Conservation (phyloP, 1,284 basidiomycete species). For the Cutaneotrichosporon spelunceum region DNA sequence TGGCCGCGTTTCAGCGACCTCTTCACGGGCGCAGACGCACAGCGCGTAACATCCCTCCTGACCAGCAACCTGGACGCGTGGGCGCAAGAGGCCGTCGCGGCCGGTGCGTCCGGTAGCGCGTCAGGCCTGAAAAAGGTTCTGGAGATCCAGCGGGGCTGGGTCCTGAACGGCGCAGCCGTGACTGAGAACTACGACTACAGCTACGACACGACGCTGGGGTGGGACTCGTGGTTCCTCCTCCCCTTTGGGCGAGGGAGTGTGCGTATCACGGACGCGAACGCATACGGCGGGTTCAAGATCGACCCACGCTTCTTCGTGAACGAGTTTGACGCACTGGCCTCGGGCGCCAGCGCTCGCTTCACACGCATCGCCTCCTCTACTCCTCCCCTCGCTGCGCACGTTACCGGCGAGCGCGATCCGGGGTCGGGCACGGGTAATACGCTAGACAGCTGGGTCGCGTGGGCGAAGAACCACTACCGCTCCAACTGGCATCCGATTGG, state of each 20-base stretch:
- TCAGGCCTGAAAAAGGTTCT: constrained; percentile 36
- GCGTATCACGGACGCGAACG: constrained; percentile 36
- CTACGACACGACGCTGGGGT: constrained; percentile 35
- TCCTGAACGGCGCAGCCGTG: constrained; percentile 42
- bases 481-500: constrained; percentile 57
- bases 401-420: constrained; percentile 46
- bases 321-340: constrained; percentile 35
- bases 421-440: constrained; percentile 35
- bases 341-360: constrained; percentile 24
- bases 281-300: constrained; percentile 32
- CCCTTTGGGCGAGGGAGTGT: constrained; percentile 48
- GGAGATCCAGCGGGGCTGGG: constrained; percentile 46
- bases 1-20: constrained; percentile 42
- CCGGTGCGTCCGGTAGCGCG: constrained; percentile 36
- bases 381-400: constrained; percentile 21
- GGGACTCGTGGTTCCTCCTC: constrained; percentile 48
- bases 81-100: constrained; percentile 40
- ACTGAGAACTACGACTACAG: constrained; percentile 44
- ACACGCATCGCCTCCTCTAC: constrained; percentile 25
- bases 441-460: constrained; percentile 48
- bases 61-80: constrained; percentile 38
- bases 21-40: constrained; percentile 27
- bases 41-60: constrained; percentile 25
- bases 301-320: constrained; percentile 51
- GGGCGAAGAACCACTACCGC: constrained; percentile 40